A percentile compares a stretch with the other conserved stretches of the same genome.
These are phyloP conservation scores for Aspergillus pseudotamarii DNA, from an alignment of 2,329 filamentous ascomycete genomes.

Conservation along the genomic window DNA sequence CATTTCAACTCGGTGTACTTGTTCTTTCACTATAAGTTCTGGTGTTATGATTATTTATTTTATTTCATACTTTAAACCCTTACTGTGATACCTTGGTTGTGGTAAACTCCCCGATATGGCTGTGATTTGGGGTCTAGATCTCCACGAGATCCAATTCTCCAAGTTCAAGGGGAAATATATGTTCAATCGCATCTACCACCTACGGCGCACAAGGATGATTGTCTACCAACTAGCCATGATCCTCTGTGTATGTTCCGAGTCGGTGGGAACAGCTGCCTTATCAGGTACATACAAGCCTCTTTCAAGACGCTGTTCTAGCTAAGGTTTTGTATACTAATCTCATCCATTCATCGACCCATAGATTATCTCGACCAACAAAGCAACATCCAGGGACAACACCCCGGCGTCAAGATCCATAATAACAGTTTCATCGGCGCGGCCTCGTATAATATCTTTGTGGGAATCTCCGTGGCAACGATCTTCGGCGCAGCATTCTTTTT, in stretches of 20 bases:
- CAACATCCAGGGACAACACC: conserved; percentile 45
- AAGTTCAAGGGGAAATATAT: conserved; percentile 62
- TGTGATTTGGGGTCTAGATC: conserved; percentile 61
- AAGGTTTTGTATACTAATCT: no score
- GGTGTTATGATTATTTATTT: no score
- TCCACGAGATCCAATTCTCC: conserved; percentile 60
- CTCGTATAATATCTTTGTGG: conserved; percentile 62
- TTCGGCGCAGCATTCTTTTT: conserved; percentile 65
- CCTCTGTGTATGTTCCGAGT: conserved; percentile 59
- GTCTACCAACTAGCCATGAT: conserved; percentile 64
- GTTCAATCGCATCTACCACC: conserved; percentile 59
- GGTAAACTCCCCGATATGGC: conserved; percentile 32
- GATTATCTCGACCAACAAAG: conserved; percentile 60
- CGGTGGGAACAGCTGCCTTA: conserved; percentile 58
- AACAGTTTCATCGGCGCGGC: conserved; percentile 59
- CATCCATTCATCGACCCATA: conserved; percentile 18
- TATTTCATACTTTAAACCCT: not conserved
- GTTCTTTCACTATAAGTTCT: no score
- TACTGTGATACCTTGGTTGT: no score
- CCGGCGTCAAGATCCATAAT: conserved; percentile 52
- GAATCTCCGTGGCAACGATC: conserved; percentile 59
- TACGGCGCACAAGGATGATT: conserved; percentile 61
- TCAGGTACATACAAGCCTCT: conserved; percentile 45
- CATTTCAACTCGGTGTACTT: no score
- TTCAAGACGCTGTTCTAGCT: no score